Conservation (phyloP, 805 yeast species). For the Zygotorulaspora sp. region DNA sequence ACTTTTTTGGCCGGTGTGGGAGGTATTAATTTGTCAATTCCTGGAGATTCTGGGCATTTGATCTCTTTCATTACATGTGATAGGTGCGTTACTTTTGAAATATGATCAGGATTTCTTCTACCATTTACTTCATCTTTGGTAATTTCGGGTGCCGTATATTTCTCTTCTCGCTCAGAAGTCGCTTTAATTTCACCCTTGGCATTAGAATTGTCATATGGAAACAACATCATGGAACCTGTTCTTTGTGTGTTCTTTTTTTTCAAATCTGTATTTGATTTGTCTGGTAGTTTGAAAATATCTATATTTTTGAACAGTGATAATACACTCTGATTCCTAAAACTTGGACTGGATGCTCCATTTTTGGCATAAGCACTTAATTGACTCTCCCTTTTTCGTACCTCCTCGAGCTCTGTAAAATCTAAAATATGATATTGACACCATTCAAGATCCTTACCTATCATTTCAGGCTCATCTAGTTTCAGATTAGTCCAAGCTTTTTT, state of each 20-base stretch:
- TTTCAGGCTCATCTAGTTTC: conserved; percentile 17
- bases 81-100: conserved; percentile 22
- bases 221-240: conserved; percentile 32
- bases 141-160: not conserved
- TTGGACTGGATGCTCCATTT: conserved; percentile 31
- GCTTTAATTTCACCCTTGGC: conserved; percentile 5
- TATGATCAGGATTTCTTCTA: conserved; percentile 11
- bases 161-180: not conserved
- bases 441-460: conserved; percentile 12
- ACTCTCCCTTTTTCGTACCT: conserved; percentile 19
- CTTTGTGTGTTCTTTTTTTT: conserved; percentile 12
- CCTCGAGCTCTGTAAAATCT: conserved; percentile 22
- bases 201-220: conserved; percentile 28
- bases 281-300: conserved; percentile 21
- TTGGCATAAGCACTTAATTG: conserved; percentile 31
- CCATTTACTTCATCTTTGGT: not conserved
- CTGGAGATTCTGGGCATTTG: conserved; percentile 45
- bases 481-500: conserved; percentile 30
- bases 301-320: conserved; percentile 28
- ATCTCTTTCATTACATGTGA: conserved; percentile 29
- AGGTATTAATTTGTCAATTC: conserved; percentile 47
- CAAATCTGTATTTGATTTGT: conserved; percentile 4
- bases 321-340: conserved; percentile 31
- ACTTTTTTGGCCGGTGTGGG: conserved; percentile 65
- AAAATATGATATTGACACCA: conserved; percentile 26